A percentile compares a stretch with the other conserved stretches of the same genome.
Conservation (phyloP, 441 rosid genomes). For the Omphalea diandra region DNA sequence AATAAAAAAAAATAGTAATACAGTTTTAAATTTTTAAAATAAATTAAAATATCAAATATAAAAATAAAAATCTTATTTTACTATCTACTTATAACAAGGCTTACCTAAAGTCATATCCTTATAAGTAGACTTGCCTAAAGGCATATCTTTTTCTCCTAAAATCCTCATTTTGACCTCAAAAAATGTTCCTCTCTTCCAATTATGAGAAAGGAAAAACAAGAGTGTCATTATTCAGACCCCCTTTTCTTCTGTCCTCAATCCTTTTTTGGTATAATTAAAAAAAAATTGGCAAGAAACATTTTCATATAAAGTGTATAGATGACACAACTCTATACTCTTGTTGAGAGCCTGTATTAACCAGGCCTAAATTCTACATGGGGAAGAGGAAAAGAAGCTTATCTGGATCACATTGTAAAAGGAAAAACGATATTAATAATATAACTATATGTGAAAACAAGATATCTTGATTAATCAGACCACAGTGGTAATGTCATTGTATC, state of each 20-base stretch:
- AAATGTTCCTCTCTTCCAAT: no score
- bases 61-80: no score
- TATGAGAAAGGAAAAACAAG: no score
- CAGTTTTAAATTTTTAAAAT: no score
- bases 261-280: neutral
- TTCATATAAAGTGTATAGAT: conserved; percentile 27
- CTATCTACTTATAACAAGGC: no score
- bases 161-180: neutral
- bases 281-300: conserved; percentile 24
- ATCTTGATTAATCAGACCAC: conserved; percentile 34
- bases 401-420: conserved; percentile 7
- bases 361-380: neutral
- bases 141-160: neutral
- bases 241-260: neutral
- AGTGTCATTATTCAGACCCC: neutral
- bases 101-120: neutral
- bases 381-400: neutral
- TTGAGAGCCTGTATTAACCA: conserved; percentile 23
- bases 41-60: no score
- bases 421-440: neutral
- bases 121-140: neutral
- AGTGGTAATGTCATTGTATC: conserved; percentile 54
- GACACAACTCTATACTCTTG: conserved; percentile 23
- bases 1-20: no score
- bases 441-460: no score